Evolutionary conservation across 2,329 filamentous ascomycete genomes (phyloP).

Genomic region (Madurella mycetomatis): DNA sequence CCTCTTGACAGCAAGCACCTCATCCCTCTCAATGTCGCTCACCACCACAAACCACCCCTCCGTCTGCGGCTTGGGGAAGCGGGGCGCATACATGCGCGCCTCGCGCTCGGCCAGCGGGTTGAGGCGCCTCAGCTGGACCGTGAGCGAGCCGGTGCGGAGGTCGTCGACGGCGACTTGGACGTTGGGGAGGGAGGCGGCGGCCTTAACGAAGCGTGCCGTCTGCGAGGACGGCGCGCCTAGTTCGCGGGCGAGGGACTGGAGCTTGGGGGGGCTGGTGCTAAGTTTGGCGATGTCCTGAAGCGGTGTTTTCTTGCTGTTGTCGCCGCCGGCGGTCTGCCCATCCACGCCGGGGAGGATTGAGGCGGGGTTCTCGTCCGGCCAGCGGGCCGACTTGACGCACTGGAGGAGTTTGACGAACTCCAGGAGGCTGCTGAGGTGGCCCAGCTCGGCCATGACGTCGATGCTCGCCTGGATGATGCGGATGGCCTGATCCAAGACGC

Average conservation of each 20-base stretch:
- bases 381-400: slow-evolving; percentile 86
- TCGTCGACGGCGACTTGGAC: slow-evolving; percentile 58
- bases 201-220: slow-evolving; percentile 51
- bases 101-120: slow-evolving; percentile 64
- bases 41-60: slow-evolving; percentile 90
- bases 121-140: slow-evolving; percentile 58
- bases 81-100: slow-evolving; percentile 76
- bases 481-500: slow-evolving; percentile 89
- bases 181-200: slow-evolving; percentile 63
- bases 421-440: slow-evolving; percentile 72
- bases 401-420: slow-evolving; percentile 79
- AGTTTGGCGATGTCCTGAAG: slow-evolving; percentile 42
- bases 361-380: slow-evolving; percentile 77
- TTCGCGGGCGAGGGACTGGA: slow-evolving; percentile 40
- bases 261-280: slow-evolving; percentile 30
- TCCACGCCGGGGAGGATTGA: slow-evolving; percentile 74
- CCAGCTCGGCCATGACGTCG: slow-evolving; percentile 88
- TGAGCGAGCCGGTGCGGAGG: slow-evolving; percentile 59
- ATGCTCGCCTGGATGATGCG: slow-evolving; percentile 95
- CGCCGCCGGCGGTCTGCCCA: slow-evolving; percentile 31
- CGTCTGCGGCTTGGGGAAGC: slow-evolving; percentile 89
- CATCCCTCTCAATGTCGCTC: slow-evolving; percentile 61
- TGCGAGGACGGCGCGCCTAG: slow-evolving; percentile 46
- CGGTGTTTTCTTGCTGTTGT: slow-evolving; percentile 38
- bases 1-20: slow-evolving; percentile 81